Evolutionary conservation across 208 protist species (phyloP).

Genomic region (Trypanosoma melophagium): DNA sequence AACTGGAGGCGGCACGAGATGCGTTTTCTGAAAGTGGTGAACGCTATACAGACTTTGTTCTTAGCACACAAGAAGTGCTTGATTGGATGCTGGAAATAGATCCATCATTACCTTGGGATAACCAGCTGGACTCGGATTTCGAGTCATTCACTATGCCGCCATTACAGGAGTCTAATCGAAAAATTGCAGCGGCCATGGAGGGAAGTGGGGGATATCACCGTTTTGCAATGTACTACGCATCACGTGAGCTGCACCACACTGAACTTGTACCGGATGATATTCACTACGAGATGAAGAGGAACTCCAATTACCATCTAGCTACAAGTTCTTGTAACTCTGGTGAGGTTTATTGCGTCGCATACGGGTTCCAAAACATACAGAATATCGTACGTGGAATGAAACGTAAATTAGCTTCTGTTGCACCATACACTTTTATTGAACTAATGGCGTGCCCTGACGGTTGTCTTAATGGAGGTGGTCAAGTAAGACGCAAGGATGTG

Average conservation of each 20-base stretch:
- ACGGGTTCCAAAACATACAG: constrained; percentile 98
- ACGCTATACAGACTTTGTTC: constrained; percentile 95
- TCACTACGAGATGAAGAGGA: constrained; percentile 60
- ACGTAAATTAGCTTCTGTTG: constrained; percentile 44
- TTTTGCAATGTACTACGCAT: constrained; percentile 33
- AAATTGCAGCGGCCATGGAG: constrained; percentile 34
- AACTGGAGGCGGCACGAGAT: constrained; percentile 95
- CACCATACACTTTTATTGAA: constrained; percentile 93
- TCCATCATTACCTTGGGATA: constrained; percentile 44
- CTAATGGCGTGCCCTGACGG: constrained; percentile 97
- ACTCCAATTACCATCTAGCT: constrained; percentile 68
- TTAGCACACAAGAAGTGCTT: constrained; percentile 93
- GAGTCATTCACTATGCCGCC: neutral
- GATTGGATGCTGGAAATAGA: constrained; percentile 81
- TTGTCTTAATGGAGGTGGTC: constrained; percentile 98
- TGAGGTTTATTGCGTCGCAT: constrained; percentile 86
- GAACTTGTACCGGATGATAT: constrained; percentile 22
- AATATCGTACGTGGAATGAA: constrained; percentile 95
- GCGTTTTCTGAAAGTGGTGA: constrained; percentile 35
- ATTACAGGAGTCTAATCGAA: constrained; percentile 4
- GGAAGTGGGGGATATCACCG: constrained; percentile 76
- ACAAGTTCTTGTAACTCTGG: constrained; percentile 34
- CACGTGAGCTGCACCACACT: constrained; percentile 9
- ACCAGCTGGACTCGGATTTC: constrained; percentile 32
- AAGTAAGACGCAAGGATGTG: constrained; percentile 45